Base-by-base conservation (phyloP, 306 rosid species). In the Vachellia collinsii region DNA sequence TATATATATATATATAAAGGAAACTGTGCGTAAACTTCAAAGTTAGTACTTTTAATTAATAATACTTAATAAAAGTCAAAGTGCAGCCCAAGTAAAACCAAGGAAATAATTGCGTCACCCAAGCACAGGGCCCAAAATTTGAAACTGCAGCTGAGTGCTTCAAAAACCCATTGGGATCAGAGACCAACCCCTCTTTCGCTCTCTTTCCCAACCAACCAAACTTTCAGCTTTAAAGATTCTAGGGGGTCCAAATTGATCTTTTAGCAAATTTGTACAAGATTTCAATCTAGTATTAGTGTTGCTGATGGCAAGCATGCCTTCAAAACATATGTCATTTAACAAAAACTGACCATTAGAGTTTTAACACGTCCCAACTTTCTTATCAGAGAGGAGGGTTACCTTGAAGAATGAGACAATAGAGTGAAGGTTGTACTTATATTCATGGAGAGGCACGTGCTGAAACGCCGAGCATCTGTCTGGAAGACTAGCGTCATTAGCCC, bases 401-500 rank as follows among this genome's bases (percentile, higher is more conserved):
- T 94, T 91, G 83, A 92, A 78, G 85, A 83, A 88, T 78, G 94
- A 88, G 84, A 91, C 84, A 62, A 89, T 84, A 69, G 88, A 86
- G 63, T 38, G 75, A 77, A 94, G 94, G 59, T 94, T 94, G 12
- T 42, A 88, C 87, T 84, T 86, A 87, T 85, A 94, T 80, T 94
- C 98, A 70, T 66, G 53, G 7, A 87, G 58, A 50, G 97, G 97
- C 79, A 94, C 98, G 82, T 92, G 94, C 34, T 88, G 98, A 81
- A 91, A 91, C n/a, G 79, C 93, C 13, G 89, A 88, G 86, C 62
- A 84, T 74, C 97, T 78, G 72, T 89, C 87, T 0, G 94, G 91
- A 81, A 94, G 93, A 47, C 87, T 81, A 36, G 97, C 98, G 20
- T 94, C 98, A 75, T 94, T 94, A 16, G 98, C 98, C 62, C 98